Conservation (phyloP, 1,284 basidiomycete species). For the Trametes versicolor region DNA sequence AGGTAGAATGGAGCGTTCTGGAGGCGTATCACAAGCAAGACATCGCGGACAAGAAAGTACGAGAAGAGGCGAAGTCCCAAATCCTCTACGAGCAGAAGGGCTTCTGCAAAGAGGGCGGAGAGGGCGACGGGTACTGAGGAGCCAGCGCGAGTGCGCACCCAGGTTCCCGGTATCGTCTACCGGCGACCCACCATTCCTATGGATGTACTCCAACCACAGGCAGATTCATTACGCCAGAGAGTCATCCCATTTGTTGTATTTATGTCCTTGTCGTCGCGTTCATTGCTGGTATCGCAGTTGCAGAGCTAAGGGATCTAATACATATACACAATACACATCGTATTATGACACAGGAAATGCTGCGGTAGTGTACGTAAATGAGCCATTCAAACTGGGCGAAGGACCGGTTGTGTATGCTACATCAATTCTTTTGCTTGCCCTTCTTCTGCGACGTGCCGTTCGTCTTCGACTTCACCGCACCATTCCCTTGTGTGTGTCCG, state of each 20-base stretch:
- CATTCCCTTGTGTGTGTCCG: conserved; percentile 43
- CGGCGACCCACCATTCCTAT: conserved; percentile 13
- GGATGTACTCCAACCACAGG: conserved; percentile 38
- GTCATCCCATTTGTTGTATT: conserved; percentile 35
- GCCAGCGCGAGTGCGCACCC: conserved; percentile 1
- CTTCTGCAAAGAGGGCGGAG: conserved; percentile 89
- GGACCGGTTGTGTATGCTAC: conserved; percentile 6
- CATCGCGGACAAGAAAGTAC: conserved; percentile 70
- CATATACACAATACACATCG: conserved; percentile 19
- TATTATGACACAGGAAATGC: neutral
- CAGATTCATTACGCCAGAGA: conserved; percentile 53
- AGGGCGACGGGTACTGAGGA: conserved; percentile 87
- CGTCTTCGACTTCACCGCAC: conserved; percentile 49
- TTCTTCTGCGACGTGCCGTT: conserved; percentile 59
- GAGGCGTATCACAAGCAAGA: conserved; percentile 80
- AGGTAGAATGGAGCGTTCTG: conserved; percentile 77
- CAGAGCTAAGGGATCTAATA: conserved; percentile 27
- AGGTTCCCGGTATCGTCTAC: neutral
- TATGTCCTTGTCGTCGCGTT: conserved; percentile 29
- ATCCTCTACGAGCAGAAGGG: conserved; percentile 82
- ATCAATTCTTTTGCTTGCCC: conserved; percentile 64
- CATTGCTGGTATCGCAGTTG: conserved; percentile 23
- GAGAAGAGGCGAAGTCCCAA: conserved; percentile 78
- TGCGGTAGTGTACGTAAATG: conserved; percentile 5
- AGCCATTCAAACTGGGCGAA: conserved; percentile 5